phyloP scores from a whole-genome alignment of 2,329 filamentous ascomycete species.

The Scolecobasidium constrictum region DNA sequence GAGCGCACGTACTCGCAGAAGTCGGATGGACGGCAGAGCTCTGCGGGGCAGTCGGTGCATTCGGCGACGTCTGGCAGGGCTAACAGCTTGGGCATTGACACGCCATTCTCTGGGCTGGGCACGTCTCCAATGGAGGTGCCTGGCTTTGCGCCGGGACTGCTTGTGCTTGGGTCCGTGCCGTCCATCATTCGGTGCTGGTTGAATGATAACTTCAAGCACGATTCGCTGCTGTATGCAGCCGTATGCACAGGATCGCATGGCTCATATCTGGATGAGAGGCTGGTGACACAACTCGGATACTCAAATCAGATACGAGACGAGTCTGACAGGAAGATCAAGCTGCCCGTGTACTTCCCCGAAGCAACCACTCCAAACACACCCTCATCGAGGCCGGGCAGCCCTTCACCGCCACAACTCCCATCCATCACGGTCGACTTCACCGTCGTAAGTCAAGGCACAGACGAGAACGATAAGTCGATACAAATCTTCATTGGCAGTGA shows the following conservation, averaged over 20 bases:
- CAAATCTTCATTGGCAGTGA: slow-evolving; percentile 88
- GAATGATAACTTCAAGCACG: slow-evolving; percentile 79
- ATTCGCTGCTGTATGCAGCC: slow-evolving; percentile 79
- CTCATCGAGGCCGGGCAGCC: slow-evolving; percentile 61
- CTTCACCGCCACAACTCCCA: slow-evolving; percentile 68
- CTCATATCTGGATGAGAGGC: slow-evolving; percentile 66
- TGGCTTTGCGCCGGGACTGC: slow-evolving; percentile 70
- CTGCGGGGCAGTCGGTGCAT: slow-evolving; percentile 71
- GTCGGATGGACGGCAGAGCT: slow-evolving; percentile 90
- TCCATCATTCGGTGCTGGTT: slow-evolving; percentile 96
- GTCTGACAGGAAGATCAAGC: slow-evolving; percentile 58
- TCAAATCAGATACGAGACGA: slow-evolving; percentile 54
- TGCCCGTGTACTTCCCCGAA: slow-evolving; percentile 83
- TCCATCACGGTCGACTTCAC: slow-evolving; percentile 72
- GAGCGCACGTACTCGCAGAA: slow-evolving; percentile 90
- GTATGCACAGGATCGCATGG: slow-evolving; percentile 85
- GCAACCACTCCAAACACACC: slow-evolving; percentile 64
- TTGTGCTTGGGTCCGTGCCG: slow-evolving; percentile 78
- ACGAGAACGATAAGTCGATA: slow-evolving; percentile 49
- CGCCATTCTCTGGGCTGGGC: slow-evolving; percentile 53
- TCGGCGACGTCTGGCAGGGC: slow-evolving; percentile 70
- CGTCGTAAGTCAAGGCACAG: slow-evolving; percentile 43
- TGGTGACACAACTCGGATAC: slow-evolving; percentile 66
- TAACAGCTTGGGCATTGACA: slow-evolving; percentile 80
- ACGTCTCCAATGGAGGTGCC: slow-evolving; percentile 62